Evolutionary conservation across 345 rosid genomes (phyloP).

Genomic region (Iberis pinnata): DNA sequence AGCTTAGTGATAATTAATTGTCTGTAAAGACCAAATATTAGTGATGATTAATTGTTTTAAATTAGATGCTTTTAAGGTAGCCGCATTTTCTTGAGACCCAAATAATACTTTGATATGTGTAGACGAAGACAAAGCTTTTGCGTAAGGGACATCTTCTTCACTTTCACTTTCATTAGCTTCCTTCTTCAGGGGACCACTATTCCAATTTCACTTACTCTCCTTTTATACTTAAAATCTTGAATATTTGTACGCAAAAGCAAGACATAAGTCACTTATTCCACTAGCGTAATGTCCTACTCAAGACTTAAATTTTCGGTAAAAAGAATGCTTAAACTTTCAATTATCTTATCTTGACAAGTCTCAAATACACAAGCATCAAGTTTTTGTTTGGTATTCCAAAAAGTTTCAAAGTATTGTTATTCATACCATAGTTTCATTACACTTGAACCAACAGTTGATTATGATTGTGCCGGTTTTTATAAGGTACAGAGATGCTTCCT

Average conservation of each 20-base stretch:
- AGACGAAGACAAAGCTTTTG: conserved; percentile 2
- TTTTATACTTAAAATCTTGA: conserved; percentile 1
- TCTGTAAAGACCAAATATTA: conserved; percentile 25
- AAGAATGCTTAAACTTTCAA: background rate
- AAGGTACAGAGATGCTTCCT: too few species aligned
- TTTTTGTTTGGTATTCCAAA: conserved; percentile 1
- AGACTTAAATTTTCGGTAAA: conserved; percentile 1
- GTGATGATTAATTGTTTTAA: conserved; percentile 17
- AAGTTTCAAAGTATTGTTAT: background rate
- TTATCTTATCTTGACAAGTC: conserved; percentile 11
- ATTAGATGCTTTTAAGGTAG: conserved; percentile 30
- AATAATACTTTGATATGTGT: conserved; percentile 30
- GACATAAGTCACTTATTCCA: background rate
- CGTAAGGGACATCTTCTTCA: conserved; percentile 33
- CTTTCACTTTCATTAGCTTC: conserved; percentile 28
- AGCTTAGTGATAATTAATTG: conserved; percentile 19
- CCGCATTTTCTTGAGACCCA: conserved; percentile 76
- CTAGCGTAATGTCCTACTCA: too few species aligned
- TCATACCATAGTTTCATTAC: conserved; percentile 5
- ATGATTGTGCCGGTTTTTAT: too few species aligned
- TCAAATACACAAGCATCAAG: background rate
- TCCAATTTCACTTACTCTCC: conserved; percentile 11
- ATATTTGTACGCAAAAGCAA: background rate
- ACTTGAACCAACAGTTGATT: too few species aligned
- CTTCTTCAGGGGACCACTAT: conserved; percentile 42